phyloP scores from a whole-genome alignment of 306 rosid genomes.

The Glycine tomentella region DNA sequence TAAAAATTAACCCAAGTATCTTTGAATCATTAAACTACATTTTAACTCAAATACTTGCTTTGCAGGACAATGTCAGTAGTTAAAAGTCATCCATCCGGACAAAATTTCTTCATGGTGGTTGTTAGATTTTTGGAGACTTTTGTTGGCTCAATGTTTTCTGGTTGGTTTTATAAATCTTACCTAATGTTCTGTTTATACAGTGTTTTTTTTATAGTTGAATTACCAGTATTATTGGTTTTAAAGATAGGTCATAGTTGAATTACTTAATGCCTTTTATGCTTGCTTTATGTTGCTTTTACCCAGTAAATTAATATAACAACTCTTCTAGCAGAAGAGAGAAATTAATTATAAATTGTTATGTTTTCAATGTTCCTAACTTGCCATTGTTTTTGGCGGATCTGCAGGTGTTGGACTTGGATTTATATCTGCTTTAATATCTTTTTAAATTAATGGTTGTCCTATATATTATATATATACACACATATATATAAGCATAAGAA shows the following conservation, averaged over 20 bases:
- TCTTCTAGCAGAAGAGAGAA: background rate
- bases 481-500: no score
- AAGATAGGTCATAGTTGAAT: background rate
- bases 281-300: background rate
- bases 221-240: background rate
- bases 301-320: background rate
- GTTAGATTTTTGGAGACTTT: conserved; percentile 86
- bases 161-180: conserved; percentile 47
- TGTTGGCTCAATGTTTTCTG: conserved; percentile 86
- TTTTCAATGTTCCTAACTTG: conserved; percentile 32
- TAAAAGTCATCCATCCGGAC: conserved; percentile 60
- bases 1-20: conserved; percentile 28
- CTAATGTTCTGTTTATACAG: conserved; percentile 10
- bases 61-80: conserved; percentile 78
- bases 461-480: no score
- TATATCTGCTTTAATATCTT: no score
- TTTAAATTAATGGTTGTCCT: no score
- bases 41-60: conserved; percentile 34
- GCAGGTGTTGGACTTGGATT: no score
- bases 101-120: conserved; percentile 66
- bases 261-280: background rate
- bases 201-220: background rate
- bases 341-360: background rate
- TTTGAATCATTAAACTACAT: conserved; percentile 20
- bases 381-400: no score